Percentiles rank a stretch among this genome's conserved stretches.
phyloP scores from a whole-genome alignment of 2,329 filamentous ascomycete species.

The Ilyonectria destructans region DNA sequence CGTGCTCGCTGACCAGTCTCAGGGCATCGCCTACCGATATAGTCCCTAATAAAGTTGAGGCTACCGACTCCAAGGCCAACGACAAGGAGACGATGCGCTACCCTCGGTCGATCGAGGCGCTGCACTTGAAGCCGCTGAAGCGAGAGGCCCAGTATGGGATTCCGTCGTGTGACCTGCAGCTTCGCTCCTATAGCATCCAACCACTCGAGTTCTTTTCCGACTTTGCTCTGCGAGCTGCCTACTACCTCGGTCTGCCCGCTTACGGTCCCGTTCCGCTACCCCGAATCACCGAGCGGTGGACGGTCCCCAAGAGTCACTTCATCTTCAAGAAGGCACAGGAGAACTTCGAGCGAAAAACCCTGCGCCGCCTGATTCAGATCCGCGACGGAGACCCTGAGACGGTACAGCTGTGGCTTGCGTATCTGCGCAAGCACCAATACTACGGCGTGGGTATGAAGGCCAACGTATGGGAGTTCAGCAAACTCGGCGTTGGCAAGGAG shows the following conservation, averaged over 20 bases:
- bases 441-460: slow-evolving; percentile 99
- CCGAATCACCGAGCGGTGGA: slow-evolving; percentile 92
- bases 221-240: slow-evolving; percentile 94
- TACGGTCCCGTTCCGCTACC: slow-evolving; percentile 90
- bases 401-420: slow-evolving; percentile 93
- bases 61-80: slow-evolving; percentile 11
- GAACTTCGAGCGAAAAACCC: slow-evolving; percentile 94
- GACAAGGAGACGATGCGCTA: slow-evolving; percentile 63
- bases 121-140: slow-evolving; percentile 89
- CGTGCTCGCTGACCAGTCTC: slow-evolving; percentile 22
- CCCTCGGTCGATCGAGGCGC: slow-evolving; percentile 86
- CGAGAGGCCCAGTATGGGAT: slow-evolving; percentile 82
- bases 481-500: slow-evolving; percentile 66
- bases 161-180: slow-evolving; percentile 90
- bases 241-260: slow-evolving; percentile 91
- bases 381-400: slow-evolving; percentile 91
- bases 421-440: slow-evolving; percentile 91
- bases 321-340: slow-evolving; percentile 98
- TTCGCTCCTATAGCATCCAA: slow-evolving; percentile 91
- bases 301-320: slow-evolving; percentile 89
- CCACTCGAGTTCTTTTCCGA: slow-evolving; percentile 96
- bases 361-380: slow-evolving; percentile 91
- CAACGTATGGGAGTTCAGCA: slow-evolving; percentile 92
- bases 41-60: slow-evolving; percentile 32
- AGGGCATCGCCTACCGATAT: slow-evolving; percentile 42